Evolutionary conservation across 495 filamentous ascomycete genomes (phyloP).

Genomic region (Trichoderma erinaceum): DNA sequence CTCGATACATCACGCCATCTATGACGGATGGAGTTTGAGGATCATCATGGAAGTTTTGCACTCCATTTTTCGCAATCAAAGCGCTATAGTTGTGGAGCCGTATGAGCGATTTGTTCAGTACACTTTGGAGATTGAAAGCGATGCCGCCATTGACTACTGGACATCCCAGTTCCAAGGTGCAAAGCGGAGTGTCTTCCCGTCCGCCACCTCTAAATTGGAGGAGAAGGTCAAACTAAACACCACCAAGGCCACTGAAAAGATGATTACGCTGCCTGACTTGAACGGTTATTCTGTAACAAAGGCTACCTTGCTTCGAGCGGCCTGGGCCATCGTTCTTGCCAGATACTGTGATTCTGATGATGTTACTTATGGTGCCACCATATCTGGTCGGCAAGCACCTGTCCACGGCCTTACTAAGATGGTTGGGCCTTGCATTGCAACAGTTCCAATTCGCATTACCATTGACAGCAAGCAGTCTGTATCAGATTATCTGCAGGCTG

Average conservation of each 20-base stretch:
- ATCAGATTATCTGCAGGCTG: conserved; percentile 17
- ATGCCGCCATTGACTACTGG: neutral
- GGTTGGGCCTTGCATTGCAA: conserved; percentile 50
- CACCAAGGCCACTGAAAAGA: neutral
- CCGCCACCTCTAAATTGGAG: neutral
- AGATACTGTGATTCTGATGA: conserved; percentile 34
- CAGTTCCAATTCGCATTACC: conserved; percentile 45
- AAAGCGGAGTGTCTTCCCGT: neutral
- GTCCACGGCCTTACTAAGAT: conserved; percentile 42
- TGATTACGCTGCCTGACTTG: neutral
- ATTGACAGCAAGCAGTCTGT: conserved; percentile 17
- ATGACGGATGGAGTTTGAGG: conserved; percentile 2
- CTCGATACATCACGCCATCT: conserved; percentile 30
- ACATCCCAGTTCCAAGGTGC: neutral
- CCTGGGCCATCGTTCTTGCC: conserved; percentile 39
- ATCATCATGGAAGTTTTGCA: conserved; percentile 15
- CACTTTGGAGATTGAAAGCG: conserved; percentile 1
- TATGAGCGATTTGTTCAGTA: conserved; percentile 12
- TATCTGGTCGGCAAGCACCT: conserved; percentile 42
- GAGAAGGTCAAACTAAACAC: neutral
- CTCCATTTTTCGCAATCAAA: neutral
- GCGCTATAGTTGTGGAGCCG: neutral
- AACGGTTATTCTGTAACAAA: conserved; percentile 20
- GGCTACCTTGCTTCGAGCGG: conserved; percentile 36
- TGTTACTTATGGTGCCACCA: conserved; percentile 41